Percentiles rank a stretch among this genome's conserved stretches.
Conservation (phyloP, 2,329 filamentous ascomycete species). For the Periconia macrospinosa region DNA sequence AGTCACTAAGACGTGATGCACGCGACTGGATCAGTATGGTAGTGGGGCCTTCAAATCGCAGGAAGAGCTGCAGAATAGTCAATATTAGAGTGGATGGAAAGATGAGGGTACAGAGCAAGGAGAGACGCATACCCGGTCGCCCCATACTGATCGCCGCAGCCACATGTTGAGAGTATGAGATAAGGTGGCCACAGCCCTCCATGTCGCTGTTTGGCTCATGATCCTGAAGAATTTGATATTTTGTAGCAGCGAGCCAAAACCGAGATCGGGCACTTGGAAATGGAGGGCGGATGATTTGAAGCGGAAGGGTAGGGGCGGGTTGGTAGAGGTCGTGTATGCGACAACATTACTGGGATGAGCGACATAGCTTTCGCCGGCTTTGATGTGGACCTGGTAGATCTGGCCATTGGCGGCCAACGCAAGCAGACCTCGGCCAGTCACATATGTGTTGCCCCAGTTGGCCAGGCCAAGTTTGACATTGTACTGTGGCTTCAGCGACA, state of each 20-base stretch:
- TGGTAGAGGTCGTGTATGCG: conserved; percentile 78
- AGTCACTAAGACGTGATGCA: conserved; percentile 76
- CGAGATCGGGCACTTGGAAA: conserved; percentile 74
- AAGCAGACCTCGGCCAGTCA: conserved; percentile 85
- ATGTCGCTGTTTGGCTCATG: conserved; percentile 71
- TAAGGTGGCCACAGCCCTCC: conserved; percentile 67
- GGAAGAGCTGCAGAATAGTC: conserved; percentile 62
- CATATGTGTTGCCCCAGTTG: conserved; percentile 87
- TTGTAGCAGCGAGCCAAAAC: conserved; percentile 65
- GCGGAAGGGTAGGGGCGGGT: conserved; percentile 79
- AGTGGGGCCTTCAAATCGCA: conserved; percentile 84
- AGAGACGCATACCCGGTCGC: conserved; percentile 68
- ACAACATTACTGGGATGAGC: conserved; percentile 89
- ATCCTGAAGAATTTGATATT: conserved; percentile 72
- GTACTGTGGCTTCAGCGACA: conserved; percentile 73
- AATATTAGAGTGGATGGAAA: conserved; percentile 8
- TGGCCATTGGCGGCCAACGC: conserved; percentile 86
- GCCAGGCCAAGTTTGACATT: conserved; percentile 75
- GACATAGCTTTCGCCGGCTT: conserved; percentile 84
- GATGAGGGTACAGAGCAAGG: background rate
- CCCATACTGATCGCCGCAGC: conserved; percentile 83
- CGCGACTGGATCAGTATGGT: conserved; percentile 88
- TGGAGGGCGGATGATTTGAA: conserved; percentile 76
- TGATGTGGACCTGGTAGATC: conserved; percentile 81
- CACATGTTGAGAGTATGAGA: conserved; percentile 74